Evolutionary conservation across 495 filamentous ascomycete genomes (phyloP).

Genomic region (Tuber umbilicatum): DNA sequence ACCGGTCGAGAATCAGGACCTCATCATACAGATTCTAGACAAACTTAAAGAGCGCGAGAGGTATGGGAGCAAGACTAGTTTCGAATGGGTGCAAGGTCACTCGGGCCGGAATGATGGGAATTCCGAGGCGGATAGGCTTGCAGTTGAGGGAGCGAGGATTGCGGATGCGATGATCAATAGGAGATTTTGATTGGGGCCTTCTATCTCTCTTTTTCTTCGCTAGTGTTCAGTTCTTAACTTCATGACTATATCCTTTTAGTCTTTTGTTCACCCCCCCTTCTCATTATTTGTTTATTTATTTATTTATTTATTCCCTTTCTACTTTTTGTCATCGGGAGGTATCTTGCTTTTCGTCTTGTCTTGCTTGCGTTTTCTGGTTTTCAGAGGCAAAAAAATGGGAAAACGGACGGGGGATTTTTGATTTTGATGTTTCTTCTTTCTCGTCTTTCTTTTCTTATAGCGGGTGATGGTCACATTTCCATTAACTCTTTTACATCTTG

Average conservation of each 20-base stretch:
- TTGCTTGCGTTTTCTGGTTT: neutral
- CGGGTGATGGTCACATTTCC: neutral
- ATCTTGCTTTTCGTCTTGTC: conserved; percentile 13
- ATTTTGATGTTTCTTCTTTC: neutral
- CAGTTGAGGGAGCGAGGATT: conserved; percentile 53
- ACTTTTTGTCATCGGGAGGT: conserved; percentile 10
- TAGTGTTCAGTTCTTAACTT: neutral
- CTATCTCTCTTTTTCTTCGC: neutral
- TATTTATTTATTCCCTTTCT: conserved; percentile 16
- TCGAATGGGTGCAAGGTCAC: conserved; percentile 75
- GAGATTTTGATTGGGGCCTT: neutral
- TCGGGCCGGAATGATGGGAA: conserved; percentile 34
- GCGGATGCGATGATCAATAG: conserved; percentile 19
- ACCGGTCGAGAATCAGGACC: conserved; percentile 75
- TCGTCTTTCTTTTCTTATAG: neutral
- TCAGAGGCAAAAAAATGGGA: neutral
- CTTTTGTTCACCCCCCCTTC: conserved; percentile 14
- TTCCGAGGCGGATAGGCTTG: conserved; percentile 59
- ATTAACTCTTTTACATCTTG: neutral
- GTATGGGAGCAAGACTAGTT: conserved; percentile 57
- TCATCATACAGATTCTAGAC: conserved; percentile 61
- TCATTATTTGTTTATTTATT: conserved; percentile 19
- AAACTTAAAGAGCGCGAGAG: conserved; percentile 64
- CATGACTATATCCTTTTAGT: neutral
- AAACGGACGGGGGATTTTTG: neutral